Conservation (phyloP, 306 rosid species). For the Cicer pinnatifidum region DNA sequence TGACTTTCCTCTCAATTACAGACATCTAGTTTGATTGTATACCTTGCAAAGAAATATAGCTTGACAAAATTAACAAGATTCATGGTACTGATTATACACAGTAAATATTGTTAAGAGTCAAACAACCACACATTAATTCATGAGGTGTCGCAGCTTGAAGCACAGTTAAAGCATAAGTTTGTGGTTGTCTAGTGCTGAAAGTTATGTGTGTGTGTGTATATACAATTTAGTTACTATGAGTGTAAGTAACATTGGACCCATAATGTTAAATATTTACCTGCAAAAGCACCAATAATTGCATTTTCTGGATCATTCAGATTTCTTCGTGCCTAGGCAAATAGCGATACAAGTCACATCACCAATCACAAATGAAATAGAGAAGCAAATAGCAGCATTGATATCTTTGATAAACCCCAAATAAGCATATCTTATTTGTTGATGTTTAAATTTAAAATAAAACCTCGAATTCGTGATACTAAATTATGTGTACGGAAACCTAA, state of each 20-base stretch:
- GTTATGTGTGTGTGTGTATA: not conserved
- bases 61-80: slow-evolving; percentile 5
- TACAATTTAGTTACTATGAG: not conserved
- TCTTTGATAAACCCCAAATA: slow-evolving; percentile 13
- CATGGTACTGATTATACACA: not conserved
- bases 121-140: not conserved
- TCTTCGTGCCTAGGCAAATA: slow-evolving; percentile 69
- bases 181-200: slow-evolving; percentile 15
- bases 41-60: slow-evolving; percentile 20
- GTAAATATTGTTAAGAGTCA: slow-evolving; percentile 2
- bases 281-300: slow-evolving; percentile 94
- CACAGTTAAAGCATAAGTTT: slow-evolving; percentile 20
- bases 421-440: not conserved
- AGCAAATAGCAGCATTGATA: slow-evolving; percentile 32
- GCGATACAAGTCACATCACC: slow-evolving; percentile 41
- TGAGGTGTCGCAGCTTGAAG: slow-evolving; percentile 8
- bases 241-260: slow-evolving; percentile 11
- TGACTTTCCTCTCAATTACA: slow-evolving; percentile 23
- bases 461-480: not conserved
- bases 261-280: slow-evolving; percentile 61
- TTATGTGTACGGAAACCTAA: slow-evolving; percentile 6
- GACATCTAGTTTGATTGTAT: not conserved
- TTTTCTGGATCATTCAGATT: slow-evolving; percentile 87
- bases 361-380: slow-evolving; percentile 32
- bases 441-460: slow-evolving; percentile 6